Base-by-base conservation (phyloP, 257 asterid species). In the Solanum chiquidenum region DNA sequence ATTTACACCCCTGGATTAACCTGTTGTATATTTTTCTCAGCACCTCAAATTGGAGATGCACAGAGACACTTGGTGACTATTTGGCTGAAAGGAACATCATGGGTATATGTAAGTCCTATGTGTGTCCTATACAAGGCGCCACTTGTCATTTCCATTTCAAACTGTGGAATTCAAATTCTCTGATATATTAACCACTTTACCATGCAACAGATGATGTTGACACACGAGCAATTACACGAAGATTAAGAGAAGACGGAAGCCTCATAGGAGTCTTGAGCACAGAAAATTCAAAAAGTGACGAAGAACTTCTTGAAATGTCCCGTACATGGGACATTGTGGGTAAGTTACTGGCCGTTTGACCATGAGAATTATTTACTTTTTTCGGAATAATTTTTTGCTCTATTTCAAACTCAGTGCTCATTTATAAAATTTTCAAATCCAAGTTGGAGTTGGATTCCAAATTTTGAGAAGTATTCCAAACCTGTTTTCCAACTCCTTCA, bases 221-320 rank as follows among this genome's bases (percentile, higher is more conserved):
- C 90, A 95, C 99, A 83, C 98, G 98, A 83, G 99, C 99, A 64
- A 95, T 97, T 88, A 95, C 99, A 86, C 94, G 98, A 89, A 94
- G 93, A 86, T 80, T 91, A 85, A 88, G 99, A 86, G 92, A 97
- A 91, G 98, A 95, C 87, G 99, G 99, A 87, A 97, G 99, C 90
- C 99, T 97, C 90, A 92, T 93, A 35, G 99, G 98, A 89, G 98
- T 95, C 9, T 90, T 97, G 91, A 97, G 96, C 93, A 97, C 98
- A 1, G 99, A 95, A 83, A 90, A 91, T 46, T 90, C 96, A 79
- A 94, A 90, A 92, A 91, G 96, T 20, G 96, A 97, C 23, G 94
- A 94, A 38, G 98, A 97, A 91, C 98, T 97, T 86, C 91, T 95
- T 42, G 90, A 90, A 86, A 91, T 93, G 94, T 95, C 99, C 89